Base-by-base conservation (phyloP, 805 yeast genomes). In the Wickerhamomyces mucosus region DNA sequence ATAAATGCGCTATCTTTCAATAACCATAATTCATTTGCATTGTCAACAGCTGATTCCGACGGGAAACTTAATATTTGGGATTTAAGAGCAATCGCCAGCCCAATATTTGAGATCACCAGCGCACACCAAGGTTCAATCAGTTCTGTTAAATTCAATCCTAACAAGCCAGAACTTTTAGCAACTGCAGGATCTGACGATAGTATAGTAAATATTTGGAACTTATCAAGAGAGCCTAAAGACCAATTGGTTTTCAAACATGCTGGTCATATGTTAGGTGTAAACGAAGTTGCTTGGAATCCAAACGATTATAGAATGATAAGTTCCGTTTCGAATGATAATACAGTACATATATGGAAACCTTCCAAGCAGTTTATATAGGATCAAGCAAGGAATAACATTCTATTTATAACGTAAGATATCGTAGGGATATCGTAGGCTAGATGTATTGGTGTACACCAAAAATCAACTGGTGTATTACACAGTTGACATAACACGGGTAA, bases 331-430 rank as follows among this genome's bases (percentile, higher is more conserved):
- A 85, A 80, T 45, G 96, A 88, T 48, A 88, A 88, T 50, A 72
- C 88, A 1, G 58, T 86, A n/a, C 96, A 88, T 39, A 54, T 86
- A 3, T 88, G 95, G 94, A 72, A 67, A 45, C 94, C 95, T 1
- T 52, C 68, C 3, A 44, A 8, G 16, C n/a, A n/a, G n/a, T n/a
- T n/a, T n/a, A n/a, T n/a, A n/a, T n/a, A n/a, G n/a, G n/a, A n/a
- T n/a, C n/a, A n/a, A n/a, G n/a, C n/a, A n/a, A n/a, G n/a, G n/a
- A n/a, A n/a, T n/a, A n/a, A n/a, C n/a, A n/a, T n/a, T n/a, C n/a
- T n/a, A n/a, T n/a, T n/a, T n/a, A n/a, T n/a, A n/a, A n/a, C n/a
- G n/a, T n/a, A n/a, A n/a, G n/a, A n/a, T n/a, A n/a, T n/a, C n/a
- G n/a, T n/a, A n/a, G n/a, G n/a, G n/a, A n/a, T n/a, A n/a, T n/a